These are phyloP conservation scores for Leptographium wingfieldii DNA, from an alignment of 2,329 filamentous ascomycete species.

Conservation along the genomic window DNA sequence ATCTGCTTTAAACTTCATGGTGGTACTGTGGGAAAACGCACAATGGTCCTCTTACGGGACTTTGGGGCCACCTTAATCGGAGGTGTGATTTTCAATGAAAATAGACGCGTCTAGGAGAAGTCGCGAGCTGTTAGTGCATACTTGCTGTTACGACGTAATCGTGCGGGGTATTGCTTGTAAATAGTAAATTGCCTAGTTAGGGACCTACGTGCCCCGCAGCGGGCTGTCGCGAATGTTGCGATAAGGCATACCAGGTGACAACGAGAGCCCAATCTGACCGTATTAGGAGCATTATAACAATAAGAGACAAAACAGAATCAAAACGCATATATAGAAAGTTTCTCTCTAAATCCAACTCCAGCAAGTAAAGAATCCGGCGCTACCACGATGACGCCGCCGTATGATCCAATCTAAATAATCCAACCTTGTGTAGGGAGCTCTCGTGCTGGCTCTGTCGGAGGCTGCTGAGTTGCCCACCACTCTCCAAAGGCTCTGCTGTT, in stretches of 20 bases:
- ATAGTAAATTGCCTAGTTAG: neutral
- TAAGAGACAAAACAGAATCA: no score
- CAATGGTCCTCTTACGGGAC: neutral
- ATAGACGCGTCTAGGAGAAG: constrained; percentile 1
- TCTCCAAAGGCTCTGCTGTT: neutral
- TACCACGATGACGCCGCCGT: neutral
- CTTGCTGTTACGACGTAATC: neutral
- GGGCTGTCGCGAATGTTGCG: neutral
- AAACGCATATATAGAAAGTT: neutral
- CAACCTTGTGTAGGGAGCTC: neutral
- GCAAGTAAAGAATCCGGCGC: neutral
- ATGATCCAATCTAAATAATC: neutral
- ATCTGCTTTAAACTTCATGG: constrained; percentile 32
- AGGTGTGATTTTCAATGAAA: no score
- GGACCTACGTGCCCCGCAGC: neutral
- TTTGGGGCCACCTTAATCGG: no score
- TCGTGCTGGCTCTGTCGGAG: constrained; percentile 5
- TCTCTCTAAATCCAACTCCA: neutral
- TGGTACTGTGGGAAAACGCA: neutral
- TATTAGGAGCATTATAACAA: neutral
- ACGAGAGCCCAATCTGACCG: neutral
- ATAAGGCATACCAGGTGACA: neutral
- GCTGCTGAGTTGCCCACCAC: constrained; percentile 10
- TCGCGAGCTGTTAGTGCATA: neutral
- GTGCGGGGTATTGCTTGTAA: neutral